These are phyloP conservation scores for Tillandsia fasciculata DNA, from an alignment of 176 grass and related monocot species.

Conservation along the genomic window DNA sequence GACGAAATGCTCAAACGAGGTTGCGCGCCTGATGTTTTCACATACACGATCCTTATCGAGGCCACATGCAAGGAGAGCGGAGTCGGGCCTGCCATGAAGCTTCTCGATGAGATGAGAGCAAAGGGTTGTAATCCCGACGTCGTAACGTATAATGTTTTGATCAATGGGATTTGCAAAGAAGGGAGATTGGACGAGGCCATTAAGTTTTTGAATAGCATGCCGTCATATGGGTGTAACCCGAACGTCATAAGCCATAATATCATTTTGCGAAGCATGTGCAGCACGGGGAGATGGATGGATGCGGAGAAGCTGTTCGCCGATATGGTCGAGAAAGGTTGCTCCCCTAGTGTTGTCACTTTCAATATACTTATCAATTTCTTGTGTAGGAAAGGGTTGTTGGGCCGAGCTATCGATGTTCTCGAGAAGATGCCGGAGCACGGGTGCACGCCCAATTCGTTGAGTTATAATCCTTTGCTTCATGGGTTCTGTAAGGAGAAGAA, in stretches of 20 bases:
- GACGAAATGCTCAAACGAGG: constrained; percentile 53
- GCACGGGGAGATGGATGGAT: constrained; percentile 35
- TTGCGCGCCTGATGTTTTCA: constrained; percentile 51
- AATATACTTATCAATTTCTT: constrained; percentile 46
- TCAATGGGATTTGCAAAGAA: constrained; percentile 61
- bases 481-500: constrained; percentile 51
- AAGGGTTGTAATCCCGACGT: constrained; percentile 55
- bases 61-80: constrained; percentile 47
- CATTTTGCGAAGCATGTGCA: constrained; percentile 40
- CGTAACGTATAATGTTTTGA: constrained; percentile 61
- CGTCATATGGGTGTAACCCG: constrained; percentile 46
- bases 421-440: constrained; percentile 52
- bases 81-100: constrained; percentile 39
- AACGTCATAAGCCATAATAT: constrained; percentile 56
- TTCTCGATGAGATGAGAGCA: constrained; percentile 47
- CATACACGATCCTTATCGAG: constrained; percentile 72
- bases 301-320: constrained; percentile 32
- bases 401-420: constrained; percentile 26
- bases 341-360: constrained; percentile 39
- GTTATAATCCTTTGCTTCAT: constrained; percentile 48
- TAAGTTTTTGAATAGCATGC: constrained; percentile 30
- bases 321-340: constrained; percentile 45
- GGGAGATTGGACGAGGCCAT: constrained; percentile 32
- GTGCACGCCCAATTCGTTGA: constrained; percentile 31
- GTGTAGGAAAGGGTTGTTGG: constrained; percentile 35